Conservation (phyloP, 306 rosid genomes). For the Parietaria judaica region DNA sequence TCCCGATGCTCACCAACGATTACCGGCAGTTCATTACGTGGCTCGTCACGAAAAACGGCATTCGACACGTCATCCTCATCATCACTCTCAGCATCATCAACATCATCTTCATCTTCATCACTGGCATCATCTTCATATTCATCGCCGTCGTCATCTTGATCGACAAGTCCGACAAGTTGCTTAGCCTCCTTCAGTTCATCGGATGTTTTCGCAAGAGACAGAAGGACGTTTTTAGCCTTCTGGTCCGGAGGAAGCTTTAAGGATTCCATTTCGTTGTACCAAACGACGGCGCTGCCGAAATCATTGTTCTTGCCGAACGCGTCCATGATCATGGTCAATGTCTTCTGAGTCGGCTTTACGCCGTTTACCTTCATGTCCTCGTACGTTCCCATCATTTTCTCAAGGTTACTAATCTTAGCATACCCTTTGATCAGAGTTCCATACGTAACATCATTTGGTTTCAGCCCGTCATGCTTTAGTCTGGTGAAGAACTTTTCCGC, state of each 20-base stretch:
- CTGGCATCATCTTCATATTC: constrained; percentile 19
- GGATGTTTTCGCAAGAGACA: constrained; percentile 59
- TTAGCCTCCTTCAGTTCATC: constrained; percentile 54
- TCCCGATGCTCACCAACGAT: constrained; percentile 19
- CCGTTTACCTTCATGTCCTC: constrained; percentile 67
- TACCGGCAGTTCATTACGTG: constrained; percentile 10
- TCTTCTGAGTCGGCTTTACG: constrained; percentile 53
- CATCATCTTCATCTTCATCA: constrained; percentile 26
- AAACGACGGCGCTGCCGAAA: constrained; percentile 65
- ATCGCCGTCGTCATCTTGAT: constrained; percentile 23
- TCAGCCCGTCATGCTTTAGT: constrained; percentile 62
- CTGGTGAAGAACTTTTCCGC: constrained; percentile 76
- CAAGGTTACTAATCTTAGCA: constrained; percentile 55
- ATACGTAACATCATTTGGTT: constrained; percentile 74
- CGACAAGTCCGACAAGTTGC: constrained; percentile 36
- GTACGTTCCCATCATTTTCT: constrained; percentile 55
- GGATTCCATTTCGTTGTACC: constrained; percentile 83
- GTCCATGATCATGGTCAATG: constrained; percentile 83
- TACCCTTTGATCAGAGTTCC: constrained; percentile 83
- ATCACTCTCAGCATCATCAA: constrained; percentile 16
- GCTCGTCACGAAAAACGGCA: constrained; percentile 7
- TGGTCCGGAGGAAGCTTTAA: constrained; percentile 60
- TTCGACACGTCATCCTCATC: constrained; percentile 16
- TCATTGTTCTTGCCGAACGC: constrained; percentile 71
- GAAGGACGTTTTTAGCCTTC: constrained; percentile 75